Base-by-base conservation (phyloP, 1,284 basidiomycete genomes). In the Ustilago cynodontis region DNA sequence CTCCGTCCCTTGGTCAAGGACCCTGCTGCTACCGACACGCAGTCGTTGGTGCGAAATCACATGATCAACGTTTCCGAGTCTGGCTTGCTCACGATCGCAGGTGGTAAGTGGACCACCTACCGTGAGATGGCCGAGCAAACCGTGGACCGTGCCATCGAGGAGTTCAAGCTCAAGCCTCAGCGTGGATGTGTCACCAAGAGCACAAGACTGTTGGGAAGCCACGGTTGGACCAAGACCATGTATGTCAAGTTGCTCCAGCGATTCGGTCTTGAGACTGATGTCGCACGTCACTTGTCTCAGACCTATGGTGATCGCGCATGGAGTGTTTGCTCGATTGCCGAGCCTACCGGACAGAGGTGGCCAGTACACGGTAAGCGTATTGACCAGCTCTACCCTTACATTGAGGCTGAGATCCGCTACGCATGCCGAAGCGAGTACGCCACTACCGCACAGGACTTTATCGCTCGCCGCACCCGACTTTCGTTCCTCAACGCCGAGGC, bases 41-140 rank as follows among this genome's bases (percentile, higher is more conserved):
- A 96, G 87, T 93, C 92, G 3, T 88, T 98, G 62, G 96, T 99
- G 43, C 89, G 96, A 82, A 98, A 93, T 87, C 96, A 98, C 88
- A 91, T 99, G 90, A 93, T 98, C 82, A 90, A 95, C 86, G 91
- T 95, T 45, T 90, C 90, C 59, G 89, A 90, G 33, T 91, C 91
- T 73, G 95, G 95, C 22, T 88, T 99, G 77, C 87, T 99, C 69
- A 98, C 95, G 20, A 96, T 98, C 81, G 94, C 94, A 8, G 96
- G 96, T 52, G 96, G 96, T 6, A 99, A 98, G 87, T 99, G 96
- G 96, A 99, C 96, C 59, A 98, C 96, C 31, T 99, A 98, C 87
- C 81, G 84, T 33, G 92, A 92, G 58, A 98, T 98, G 96, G 94
- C 96, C 33, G 91, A 95, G 88, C 94, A 99, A 88, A 94, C 94